These are phyloP conservation scores for Auricularia sp. DNA, from an alignment of 768 basidiomycete species.

Conservation along the genomic window DNA sequence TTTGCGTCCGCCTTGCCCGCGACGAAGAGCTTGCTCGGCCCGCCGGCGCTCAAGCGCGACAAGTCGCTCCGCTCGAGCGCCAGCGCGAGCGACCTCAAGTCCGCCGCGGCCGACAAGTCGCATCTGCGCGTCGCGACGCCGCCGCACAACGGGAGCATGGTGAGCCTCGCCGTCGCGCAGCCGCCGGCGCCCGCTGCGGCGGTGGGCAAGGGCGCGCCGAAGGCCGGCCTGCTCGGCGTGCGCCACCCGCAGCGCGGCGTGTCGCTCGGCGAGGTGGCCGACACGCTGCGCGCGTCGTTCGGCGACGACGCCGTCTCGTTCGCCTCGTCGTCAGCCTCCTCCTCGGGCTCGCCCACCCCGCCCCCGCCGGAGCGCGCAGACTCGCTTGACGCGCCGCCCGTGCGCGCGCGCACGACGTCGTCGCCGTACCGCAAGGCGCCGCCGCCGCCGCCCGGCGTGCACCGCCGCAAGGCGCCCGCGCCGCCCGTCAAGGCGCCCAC, in stretches of 20 bases:
- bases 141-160: not conserved
- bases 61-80: not conserved
- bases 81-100: constrained; percentile 1
- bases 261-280: not conserved
- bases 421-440: not conserved
- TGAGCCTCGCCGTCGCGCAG: not conserved
- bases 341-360: not conserved
- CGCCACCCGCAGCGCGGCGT: not conserved
- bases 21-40: not conserved
- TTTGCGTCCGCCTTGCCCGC: not conserved
- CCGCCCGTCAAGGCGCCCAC: not conserved
- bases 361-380: not conserved
- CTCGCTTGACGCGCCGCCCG: not conserved
- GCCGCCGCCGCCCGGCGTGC: not conserved
- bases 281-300: not conserved
- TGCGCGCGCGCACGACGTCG: not conserved
- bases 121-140: constrained; percentile 1
- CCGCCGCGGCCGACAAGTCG: not conserved
- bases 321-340: not conserved
- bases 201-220: not conserved
- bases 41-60: not conserved
- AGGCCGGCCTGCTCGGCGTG: not conserved
- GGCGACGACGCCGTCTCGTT: not conserved
- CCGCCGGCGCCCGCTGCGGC: not conserved
- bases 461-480: not conserved